These are phyloP conservation scores for Ceratocystis variospora DNA, from an alignment of 2,329 filamentous ascomycete species.

Conservation along the genomic window DNA sequence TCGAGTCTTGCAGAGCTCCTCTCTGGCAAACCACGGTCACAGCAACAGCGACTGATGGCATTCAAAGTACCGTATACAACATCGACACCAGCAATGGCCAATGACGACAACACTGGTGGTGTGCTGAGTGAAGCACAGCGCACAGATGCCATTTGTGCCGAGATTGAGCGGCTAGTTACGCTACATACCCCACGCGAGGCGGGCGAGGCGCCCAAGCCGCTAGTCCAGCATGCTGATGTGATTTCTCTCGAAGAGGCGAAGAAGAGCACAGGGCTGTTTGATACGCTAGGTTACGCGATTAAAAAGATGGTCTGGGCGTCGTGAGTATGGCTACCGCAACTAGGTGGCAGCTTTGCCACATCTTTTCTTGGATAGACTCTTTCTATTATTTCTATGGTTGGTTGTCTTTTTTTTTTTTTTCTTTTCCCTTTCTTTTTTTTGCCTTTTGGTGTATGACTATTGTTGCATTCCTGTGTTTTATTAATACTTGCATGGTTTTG, in stretches of 20 bases:
- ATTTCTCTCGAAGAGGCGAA: conserved; percentile 75
- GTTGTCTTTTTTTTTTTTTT: conserved; percentile 2
- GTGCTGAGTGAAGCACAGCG: conserved; percentile 41
- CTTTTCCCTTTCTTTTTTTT: not conserved
- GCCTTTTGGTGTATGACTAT: not conserved
- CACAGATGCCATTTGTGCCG: conserved; percentile 53
- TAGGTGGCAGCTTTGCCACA: too few species aligned
- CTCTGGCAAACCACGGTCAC: conserved; percentile 27
- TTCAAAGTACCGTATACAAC: conserved; percentile 43
- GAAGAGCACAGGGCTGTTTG: conserved; percentile 71
- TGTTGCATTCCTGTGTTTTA: not conserved
- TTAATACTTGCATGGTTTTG: conserved; percentile 6
- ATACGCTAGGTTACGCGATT: conserved; percentile 75
- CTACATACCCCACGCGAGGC: conserved; percentile 30
- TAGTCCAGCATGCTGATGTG: conserved; percentile 52
- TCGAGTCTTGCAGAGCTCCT: conserved; percentile 32
- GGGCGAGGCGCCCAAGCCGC: conserved; percentile 32
- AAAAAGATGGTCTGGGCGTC: conserved; percentile 85
- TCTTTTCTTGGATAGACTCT: not conserved
- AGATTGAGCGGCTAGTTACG: conserved; percentile 57
- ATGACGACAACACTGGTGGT: conserved; percentile 27
- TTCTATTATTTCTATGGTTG: conserved; percentile 3
- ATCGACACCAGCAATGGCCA: conserved; percentile 42
- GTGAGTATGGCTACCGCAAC: not conserved
- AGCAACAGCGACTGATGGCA: conserved; percentile 33